phyloP scores from a whole-genome alignment of 2,329 filamentous ascomycete genomes.

The Xylogone sp. region DNA sequence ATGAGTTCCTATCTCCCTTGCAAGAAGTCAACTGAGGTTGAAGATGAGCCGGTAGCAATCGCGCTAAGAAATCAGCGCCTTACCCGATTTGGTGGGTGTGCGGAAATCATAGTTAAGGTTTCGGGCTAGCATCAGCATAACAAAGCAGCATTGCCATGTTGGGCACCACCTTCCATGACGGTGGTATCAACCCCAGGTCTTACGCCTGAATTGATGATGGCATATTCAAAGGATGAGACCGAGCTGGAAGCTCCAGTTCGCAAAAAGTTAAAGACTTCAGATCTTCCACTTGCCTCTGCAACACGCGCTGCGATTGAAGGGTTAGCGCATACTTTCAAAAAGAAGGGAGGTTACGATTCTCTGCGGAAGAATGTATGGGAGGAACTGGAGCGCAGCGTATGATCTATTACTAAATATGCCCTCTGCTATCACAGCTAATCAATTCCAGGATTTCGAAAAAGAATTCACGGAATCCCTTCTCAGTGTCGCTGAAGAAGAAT shows the following conservation, averaged over 20 bases:
- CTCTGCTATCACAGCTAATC: not conserved
- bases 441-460: slow-evolving; percentile 61
- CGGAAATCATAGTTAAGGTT: not conserved
- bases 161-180: not conserved
- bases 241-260: slow-evolving; percentile 14
- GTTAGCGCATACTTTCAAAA: slow-evolving; percentile 78
- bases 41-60: not conserved
- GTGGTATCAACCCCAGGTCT: not conserved
- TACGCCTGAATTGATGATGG: slow-evolving; percentile 6
- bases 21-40: not conserved
- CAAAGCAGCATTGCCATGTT: not conserved
- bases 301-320: slow-evolving; percentile 71
- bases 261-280: slow-evolving; percentile 66
- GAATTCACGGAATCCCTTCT: slow-evolving; percentile 64
- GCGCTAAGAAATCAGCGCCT: not conserved
- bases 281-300: slow-evolving; percentile 69
- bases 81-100: not conserved
- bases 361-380: slow-evolving; percentile 75
- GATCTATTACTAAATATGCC: slow-evolving; percentile 8
- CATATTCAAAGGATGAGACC: slow-evolving; percentile 15
- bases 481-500: slow-evolving; percentile 67
- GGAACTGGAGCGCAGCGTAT: slow-evolving; percentile 67
- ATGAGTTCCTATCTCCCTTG: slow-evolving; percentile 3
- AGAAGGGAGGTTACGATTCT: slow-evolving; percentile 78
- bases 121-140: not conserved